phyloP scores from a whole-genome alignment of 176 grass and related monocot species.

The Oryza officinalis region DNA sequence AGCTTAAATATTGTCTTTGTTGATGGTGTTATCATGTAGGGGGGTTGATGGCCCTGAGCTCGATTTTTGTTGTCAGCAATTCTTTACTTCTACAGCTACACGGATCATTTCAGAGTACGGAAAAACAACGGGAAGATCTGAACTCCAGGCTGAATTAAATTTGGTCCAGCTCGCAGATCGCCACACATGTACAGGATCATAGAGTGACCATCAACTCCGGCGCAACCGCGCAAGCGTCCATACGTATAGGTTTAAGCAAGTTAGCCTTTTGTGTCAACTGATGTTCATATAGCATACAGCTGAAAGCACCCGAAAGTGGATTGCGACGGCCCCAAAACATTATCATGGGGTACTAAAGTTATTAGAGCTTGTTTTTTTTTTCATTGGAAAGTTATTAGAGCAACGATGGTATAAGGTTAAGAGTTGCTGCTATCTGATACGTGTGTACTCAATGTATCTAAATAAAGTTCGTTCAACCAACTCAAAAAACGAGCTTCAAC shows the following conservation, averaged over 20 bases:
- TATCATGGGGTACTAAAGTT: no score
- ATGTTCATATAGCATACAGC: neutral
- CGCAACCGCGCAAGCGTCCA: neutral
- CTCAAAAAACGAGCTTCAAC: no score
- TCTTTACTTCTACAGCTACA: slow-evolving; percentile 89
- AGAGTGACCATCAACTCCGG: slow-evolving; percentile 29
- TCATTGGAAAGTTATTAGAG: no score
- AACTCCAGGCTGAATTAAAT: slow-evolving; percentile 19
- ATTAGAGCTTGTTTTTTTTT: no score
- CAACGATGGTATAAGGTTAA: no score
- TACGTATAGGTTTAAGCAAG: neutral
- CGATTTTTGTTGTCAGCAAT: slow-evolving; percentile 92
- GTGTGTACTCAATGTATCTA: no score
- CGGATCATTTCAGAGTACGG: slow-evolving; percentile 56
- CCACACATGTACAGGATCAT: slow-evolving; percentile 33
- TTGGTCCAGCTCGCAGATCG: neutral
- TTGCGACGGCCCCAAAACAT: no score
- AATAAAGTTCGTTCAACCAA: no score
- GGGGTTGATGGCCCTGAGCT: slow-evolving; percentile 91
- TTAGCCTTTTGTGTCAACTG: neutral
- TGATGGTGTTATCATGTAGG: slow-evolving; percentile 40
- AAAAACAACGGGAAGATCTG: slow-evolving; percentile 27
- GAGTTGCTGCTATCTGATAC: no score
- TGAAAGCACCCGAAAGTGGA: no score
- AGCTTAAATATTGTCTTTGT: neutral